Conservation (phyloP, 768 basidiomycete genomes). For the Leucocoprinus sp. region DNA sequence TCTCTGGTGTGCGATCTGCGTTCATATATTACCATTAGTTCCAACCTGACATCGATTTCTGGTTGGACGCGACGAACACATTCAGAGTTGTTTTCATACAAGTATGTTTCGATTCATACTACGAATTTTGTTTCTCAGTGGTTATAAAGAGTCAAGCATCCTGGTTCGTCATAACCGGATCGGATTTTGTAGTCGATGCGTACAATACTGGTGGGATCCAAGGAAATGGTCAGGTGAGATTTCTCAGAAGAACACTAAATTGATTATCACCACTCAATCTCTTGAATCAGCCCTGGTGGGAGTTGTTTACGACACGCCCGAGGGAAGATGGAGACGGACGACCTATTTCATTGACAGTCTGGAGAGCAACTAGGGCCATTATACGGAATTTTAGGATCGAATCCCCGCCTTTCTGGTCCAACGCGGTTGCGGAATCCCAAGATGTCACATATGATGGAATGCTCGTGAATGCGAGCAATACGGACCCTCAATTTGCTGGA, state of each 20-base stretch:
- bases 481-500: conserved; percentile 39
- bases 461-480: conserved; percentile 49
- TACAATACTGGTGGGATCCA: conserved; percentile 49
- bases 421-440: conserved; percentile 40
- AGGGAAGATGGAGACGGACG: conserved; percentile 49
- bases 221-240: conserved; percentile 46
- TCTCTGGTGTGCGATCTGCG: background rate
- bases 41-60: conserved; percentile 43
- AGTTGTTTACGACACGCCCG: conserved; percentile 39
- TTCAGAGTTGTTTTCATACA: conserved; percentile 56
- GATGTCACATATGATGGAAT: conserved; percentile 49
- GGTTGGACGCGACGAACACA: conserved; percentile 47
- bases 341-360: conserved; percentile 47
- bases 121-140: background rate
- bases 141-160: conserved; percentile 45
- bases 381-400: conserved; percentile 44
- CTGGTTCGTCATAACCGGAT: conserved; percentile 54
- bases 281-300: conserved; percentile 43
- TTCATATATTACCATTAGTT: conserved; percentile 28
- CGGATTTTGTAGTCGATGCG: conserved; percentile 47
- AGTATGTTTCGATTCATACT: conserved; percentile 17
- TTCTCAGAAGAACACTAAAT: no score
- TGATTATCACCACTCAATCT: no score
- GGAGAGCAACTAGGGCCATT: conserved; percentile 31
- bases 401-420: conserved; percentile 55